A percentile compares a stretch with the other conserved stretches of the same genome.
These are phyloP conservation scores for Aspergillus incahuasiensis DNA, from an alignment of 495 filamentous ascomycete genomes.

Conservation along the genomic window DNA sequence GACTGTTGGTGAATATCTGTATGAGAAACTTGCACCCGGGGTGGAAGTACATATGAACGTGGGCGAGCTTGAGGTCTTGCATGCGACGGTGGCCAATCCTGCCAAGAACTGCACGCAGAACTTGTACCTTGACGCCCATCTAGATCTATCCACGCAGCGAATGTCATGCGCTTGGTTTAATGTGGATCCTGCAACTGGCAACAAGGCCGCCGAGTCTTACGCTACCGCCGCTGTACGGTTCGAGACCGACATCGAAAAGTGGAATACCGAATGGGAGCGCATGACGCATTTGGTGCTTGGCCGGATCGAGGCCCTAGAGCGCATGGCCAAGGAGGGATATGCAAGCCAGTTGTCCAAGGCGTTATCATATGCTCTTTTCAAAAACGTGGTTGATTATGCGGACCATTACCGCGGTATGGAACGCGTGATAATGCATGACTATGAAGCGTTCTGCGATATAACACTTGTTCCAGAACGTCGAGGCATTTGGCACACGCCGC, in stretches of 20 bases:
- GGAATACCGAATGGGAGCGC: conserved; percentile 24
- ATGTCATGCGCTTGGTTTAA: conserved; percentile 16
- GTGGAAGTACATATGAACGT: conserved; percentile 24
- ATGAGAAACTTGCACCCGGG: conserved; percentile 14
- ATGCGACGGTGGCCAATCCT: conserved; percentile 22
- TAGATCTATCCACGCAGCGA: conserved; percentile 5
- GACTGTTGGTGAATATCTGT: conserved; percentile 25
- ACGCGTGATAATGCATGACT: conserved; percentile 29
- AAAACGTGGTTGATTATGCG: conserved; percentile 37
- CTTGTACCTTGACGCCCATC: conserved; percentile 16
- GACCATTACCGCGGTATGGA: conserved; percentile 41
- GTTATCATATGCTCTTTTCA: conserved; percentile 36
- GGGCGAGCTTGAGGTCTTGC: conserved; percentile 31
- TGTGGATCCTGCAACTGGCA: conserved; percentile 6
- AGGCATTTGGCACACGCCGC: conserved; percentile 21
- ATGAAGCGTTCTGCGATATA: conserved; percentile 40
- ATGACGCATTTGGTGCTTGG: conserved; percentile 25
- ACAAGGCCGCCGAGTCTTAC: conserved; percentile 16
- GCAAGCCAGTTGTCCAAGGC: conserved; percentile 25
- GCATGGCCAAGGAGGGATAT: conserved; percentile 17
- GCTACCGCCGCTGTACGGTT: conserved; percentile 21
- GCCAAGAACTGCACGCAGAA: conserved; percentile 13
- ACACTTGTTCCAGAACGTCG: conserved; percentile 23
- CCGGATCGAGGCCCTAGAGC: conserved; percentile 27
- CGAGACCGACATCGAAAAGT: conserved; percentile 10